Percentiles rank a stretch among this genome's conserved stretches.
Conservation (phyloP, 257 asterid species). For the Oldenlandia corymbosa region DNA sequence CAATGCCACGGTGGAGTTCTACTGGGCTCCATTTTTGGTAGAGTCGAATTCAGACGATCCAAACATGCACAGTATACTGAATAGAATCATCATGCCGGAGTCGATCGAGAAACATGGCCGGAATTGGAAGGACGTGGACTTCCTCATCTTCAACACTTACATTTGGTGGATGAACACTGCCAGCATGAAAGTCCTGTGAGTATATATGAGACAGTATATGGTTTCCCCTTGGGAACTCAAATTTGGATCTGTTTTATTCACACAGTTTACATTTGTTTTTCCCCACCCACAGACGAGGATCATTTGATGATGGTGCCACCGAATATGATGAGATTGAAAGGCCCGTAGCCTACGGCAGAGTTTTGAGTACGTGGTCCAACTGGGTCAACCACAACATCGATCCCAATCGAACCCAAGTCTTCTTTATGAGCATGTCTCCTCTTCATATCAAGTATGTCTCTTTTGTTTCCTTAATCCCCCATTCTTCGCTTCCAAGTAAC, state of each 20-base stretch:
- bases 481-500: slow-evolving; percentile 6
- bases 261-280: background rate
- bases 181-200: slow-evolving; percentile 77
- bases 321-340: slow-evolving; percentile 62
- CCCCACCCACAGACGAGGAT: slow-evolving; percentile 48
- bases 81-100: slow-evolving; percentile 78
- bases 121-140: slow-evolving; percentile 74
- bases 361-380: slow-evolving; percentile 64
- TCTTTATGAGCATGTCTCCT: slow-evolving; percentile 97
- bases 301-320: slow-evolving; percentile 58
- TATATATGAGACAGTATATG: background rate
- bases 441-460: slow-evolving; percentile 70
- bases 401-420: slow-evolving; percentile 54
- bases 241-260: background rate
- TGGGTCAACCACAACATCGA: slow-evolving; percentile 63
- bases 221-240: background rate
- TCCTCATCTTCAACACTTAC: slow-evolving; percentile 74
- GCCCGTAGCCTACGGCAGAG: slow-evolving; percentile 60
- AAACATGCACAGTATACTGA: slow-evolving; percentile 63
- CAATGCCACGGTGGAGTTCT: slow-evolving; percentile 82
- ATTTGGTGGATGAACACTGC: slow-evolving; percentile 96
- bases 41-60: slow-evolving; percentile 90
- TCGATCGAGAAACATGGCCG: slow-evolving; percentile 67
- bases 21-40: slow-evolving; percentile 89
- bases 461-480: background rate